Base-by-base conservation (phyloP, 2,329 filamentous ascomycete species). In the Fusarium phyllophilum region DNA sequence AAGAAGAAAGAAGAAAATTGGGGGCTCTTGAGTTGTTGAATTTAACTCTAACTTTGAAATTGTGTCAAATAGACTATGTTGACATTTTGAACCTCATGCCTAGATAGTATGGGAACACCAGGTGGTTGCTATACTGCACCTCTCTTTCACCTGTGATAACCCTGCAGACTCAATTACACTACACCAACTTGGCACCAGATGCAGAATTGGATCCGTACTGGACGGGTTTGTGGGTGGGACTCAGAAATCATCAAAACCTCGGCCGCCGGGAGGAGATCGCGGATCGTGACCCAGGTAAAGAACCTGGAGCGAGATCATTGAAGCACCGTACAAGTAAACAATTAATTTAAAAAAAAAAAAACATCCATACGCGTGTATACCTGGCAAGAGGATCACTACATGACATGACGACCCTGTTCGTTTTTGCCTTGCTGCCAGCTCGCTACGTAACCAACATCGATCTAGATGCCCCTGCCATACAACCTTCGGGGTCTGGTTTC, bases 131-230 rank as follows among this genome's bases (percentile, higher is more conserved):
- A 71, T 73, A 68, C 66, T 66, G 56, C 62, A 69, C 63, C 56
- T 57, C 39, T 42, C 59, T 63, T 52, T 73, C 71, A 70, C 72
- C 71, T 72, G 62, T 59, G 44, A 58, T 61, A 77, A 73, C 75
- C 76, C 69, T 75, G 73, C 49, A 62, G 58, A 46, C 48, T 39
- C 59, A 76, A 74, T 69, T 74, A 66, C 75, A 66, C 71, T 74
- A 76, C 75, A 67, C 61, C 58, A 66, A 39, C 67, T 67, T 69
- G 56, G 62, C 52, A 72, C 33, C 59, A 62, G 34, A 66, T 63
- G 62, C 62, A 75, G 62, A 78, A 70, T 75, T 76, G 69, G 57
- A 68, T 61, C 72, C 61, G 54, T 70, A 52, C 57, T 70, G 60
- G 46, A 66, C 60, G 51, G 58, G 45, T 62, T 62, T 49, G 60